Conservation (phyloP, 1,284 basidiomycete genomes). For the Athelia psychrophila region DNA sequence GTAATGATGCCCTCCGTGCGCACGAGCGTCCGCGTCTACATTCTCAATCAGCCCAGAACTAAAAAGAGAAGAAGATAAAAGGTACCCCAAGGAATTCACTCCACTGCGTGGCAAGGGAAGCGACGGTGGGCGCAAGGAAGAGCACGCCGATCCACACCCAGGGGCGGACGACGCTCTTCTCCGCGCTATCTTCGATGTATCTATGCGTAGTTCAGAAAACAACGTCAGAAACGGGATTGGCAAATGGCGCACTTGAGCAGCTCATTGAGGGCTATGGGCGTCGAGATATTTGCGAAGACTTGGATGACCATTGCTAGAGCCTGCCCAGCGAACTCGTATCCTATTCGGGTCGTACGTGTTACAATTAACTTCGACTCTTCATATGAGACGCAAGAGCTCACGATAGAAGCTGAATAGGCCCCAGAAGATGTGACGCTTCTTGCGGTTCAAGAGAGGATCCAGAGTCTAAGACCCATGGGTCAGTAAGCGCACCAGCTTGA, state of each 20-base stretch:
- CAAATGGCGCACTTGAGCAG: constrained; percentile 38
- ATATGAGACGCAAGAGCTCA: neutral
- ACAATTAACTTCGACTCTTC: neutral
- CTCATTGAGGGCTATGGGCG: constrained; percentile 43
- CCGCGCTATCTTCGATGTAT: neutral
- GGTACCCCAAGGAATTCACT: constrained; percentile 21
- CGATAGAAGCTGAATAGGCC: constrained; percentile 12
- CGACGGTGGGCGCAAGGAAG: constrained; percentile 43
- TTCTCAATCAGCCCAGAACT: neutral
- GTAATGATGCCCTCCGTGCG: constrained; percentile 42
- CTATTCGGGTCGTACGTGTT: neutral
- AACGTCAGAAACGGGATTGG: neutral
- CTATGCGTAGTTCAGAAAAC: constrained; percentile 1
- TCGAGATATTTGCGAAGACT: constrained; percentile 28
- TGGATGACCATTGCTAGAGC: neutral
- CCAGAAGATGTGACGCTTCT: constrained; percentile 21
- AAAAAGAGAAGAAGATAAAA: constrained; percentile 27
- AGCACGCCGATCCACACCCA: constrained; percentile 51
- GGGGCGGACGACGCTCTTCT: constrained; percentile 35
- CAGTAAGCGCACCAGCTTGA: neutral
- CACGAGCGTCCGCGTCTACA: constrained; percentile 16
- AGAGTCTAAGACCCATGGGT: constrained; percentile 17
- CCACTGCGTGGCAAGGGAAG: constrained; percentile 29
- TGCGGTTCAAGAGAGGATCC: constrained; percentile 23
- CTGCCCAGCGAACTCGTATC: neutral